phyloP scores from a whole-genome alignment of 169 alveolate genomes.

The Plasmodium gonderi region DNA sequence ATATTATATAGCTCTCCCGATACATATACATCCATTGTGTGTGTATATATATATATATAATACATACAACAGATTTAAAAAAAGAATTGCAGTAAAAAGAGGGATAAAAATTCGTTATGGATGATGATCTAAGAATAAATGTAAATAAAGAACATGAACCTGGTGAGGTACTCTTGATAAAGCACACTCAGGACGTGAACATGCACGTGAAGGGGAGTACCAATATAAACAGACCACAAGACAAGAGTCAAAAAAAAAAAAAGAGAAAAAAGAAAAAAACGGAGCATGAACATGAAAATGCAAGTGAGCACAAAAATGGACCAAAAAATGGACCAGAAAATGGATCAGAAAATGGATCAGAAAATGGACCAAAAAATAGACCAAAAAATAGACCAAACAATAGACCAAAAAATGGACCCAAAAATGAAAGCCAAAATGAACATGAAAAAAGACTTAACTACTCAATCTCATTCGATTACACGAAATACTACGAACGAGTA shows the following conservation, averaged over 20 bases:
- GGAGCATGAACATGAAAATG: no score
- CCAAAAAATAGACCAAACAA: no score
- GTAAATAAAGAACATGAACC: neutral
- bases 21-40: no score
- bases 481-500: conserved; percentile 45
- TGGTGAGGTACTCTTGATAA: neutral
- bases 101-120: neutral
- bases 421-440: no score
- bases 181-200: neutral
- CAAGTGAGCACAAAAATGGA: no score
- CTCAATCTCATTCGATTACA: conserved; percentile 11
- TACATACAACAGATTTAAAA: no score
- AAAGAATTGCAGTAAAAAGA: neutral
- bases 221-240: neutral
- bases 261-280: neutral
- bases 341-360: no score
- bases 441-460: neutral
- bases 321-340: no score
- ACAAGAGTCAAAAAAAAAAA: neutral
- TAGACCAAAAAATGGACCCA: no score
- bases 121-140: neutral
- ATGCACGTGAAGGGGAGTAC: neutral
- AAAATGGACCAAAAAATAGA: no score
- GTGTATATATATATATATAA: no score
- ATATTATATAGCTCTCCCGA: no score